Percentiles rank a stretch among this genome's conserved stretches.
phyloP scores from a whole-genome alignment of 2,329 filamentous ascomycete species.

The Alternaria brassicicola region DNA sequence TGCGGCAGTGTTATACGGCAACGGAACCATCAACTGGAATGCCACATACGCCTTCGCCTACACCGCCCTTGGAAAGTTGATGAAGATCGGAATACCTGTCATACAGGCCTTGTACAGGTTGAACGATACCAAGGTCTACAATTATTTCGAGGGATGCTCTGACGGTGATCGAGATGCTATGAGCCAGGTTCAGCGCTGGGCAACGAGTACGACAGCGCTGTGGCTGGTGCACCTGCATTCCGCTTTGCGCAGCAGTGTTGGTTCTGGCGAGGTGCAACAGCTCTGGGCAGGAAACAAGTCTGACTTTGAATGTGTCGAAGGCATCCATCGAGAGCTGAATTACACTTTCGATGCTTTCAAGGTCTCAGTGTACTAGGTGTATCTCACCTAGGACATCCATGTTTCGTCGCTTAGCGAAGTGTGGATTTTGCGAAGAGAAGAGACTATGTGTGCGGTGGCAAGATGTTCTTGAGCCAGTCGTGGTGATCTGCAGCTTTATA shows the following conservation, averaged over 20 bases:
- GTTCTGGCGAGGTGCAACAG: slow-evolving; percentile 47
- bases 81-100: slow-evolving; percentile 54
- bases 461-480: not conserved
- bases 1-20: slow-evolving; percentile 41
- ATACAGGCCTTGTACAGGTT: slow-evolving; percentile 49
- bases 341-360: slow-evolving; percentile 51
- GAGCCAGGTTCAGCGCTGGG: slow-evolving; percentile 60
- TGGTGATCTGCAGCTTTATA: not conserved
- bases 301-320: slow-evolving; percentile 48
- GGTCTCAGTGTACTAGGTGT: slow-evolving; percentile 31
- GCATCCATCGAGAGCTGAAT: slow-evolving; percentile 50
- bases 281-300: slow-evolving; percentile 48
- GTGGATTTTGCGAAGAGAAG: too few species aligned
- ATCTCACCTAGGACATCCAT: not conserved
- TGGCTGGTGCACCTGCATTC: slow-evolving; percentile 57
- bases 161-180: slow-evolving; percentile 59
- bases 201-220: slow-evolving; percentile 56
- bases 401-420: not conserved
- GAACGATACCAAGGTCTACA: slow-evolving; percentile 44
- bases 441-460: not conserved
- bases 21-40: slow-evolving; percentile 61
- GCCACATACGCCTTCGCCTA: slow-evolving; percentile 59
- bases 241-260: slow-evolving; percentile 51
- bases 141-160: slow-evolving; percentile 62
- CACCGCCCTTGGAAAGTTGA: slow-evolving; percentile 60